Evolutionary conservation across 768 basidiomycete species (phyloP), one percentile per base, ranked within the genome.

Genomic region (Russula sp.): DNA sequence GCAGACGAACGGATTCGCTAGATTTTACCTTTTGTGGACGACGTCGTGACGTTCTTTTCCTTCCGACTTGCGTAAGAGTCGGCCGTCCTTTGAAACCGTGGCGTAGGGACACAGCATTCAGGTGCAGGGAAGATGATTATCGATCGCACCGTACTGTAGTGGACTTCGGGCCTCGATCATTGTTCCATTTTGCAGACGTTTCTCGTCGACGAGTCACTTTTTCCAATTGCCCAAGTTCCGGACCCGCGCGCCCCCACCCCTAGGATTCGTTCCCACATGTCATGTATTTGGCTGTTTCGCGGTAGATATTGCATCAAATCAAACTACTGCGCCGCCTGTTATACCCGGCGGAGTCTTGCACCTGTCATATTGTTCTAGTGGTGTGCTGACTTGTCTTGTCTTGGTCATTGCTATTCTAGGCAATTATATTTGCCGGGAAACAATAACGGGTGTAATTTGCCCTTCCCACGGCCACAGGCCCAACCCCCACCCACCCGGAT

Each of bases 341-440:
- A 61, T 34, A 40, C 49, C 40, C 22, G 20, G 46, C 32, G 24
- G 20, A 36, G 53, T 32, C 20, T 40, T 7, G 2, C 30, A 54
- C 51, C 64, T 65, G 64, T 65, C 59, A 61, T 7, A 14, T 65
- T 61, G 64, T 24, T 61, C 49, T 60, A 46, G 59, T 65, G 26
- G 64, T 61, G 42, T 30, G 28, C n/a, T n/a, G n/a, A n/a, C n/a
- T n/a, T n/a, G 28, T 2, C 30, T 65, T 30, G 60, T 50, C 59
- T 56, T 13, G 59, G 48, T 57, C 49, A 30, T 51, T 56, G 40
- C 40, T 38, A 52, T 59, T 54, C 30, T 46, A 11, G n/a, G 26
- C 16, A 20, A 36, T 34, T 9, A 11, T 3, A 16, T 8, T 20
- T 16, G 7, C 28, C 30, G 59, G 48, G 46, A 36, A 10, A 48